A percentile compares a stretch with the other conserved stretches of the same genome.
Evolutionary conservation across 768 basidiomycete genomes (phyloP).

Genomic region (Cystofilobasidium ferigula): DNA sequence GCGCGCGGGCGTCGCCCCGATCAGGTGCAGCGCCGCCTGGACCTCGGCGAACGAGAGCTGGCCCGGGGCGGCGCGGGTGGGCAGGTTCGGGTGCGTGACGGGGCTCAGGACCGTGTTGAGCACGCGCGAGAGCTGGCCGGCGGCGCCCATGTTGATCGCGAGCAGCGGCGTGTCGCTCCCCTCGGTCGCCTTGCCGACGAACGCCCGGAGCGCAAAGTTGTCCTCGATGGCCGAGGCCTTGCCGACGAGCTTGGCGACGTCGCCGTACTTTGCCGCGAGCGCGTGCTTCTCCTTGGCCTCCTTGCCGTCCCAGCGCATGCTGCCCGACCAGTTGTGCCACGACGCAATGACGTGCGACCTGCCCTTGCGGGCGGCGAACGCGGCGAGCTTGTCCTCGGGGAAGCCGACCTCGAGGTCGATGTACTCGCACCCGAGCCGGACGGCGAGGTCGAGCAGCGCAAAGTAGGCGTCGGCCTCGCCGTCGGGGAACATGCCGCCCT

Average conservation of each 20-base stretch:
- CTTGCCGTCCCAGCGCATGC: slow-evolving; percentile 64
- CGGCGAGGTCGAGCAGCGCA: slow-evolving; percentile 62
- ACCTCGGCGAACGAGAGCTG: slow-evolving; percentile 83
- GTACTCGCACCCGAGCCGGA: slow-evolving; percentile 80
- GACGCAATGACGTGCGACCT: slow-evolving; percentile 74
- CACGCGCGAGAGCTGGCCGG: slow-evolving; percentile 79
- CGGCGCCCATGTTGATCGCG: slow-evolving; percentile 83
- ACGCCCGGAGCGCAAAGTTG: slow-evolving; percentile 66
- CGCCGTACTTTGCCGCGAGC: slow-evolving; percentile 56
- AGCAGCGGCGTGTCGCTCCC: slow-evolving; percentile 63
- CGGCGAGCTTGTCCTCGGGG: slow-evolving; percentile 52
- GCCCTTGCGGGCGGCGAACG: slow-evolving; percentile 55
- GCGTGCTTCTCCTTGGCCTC: slow-evolving; percentile 59
- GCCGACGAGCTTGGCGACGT: slow-evolving; percentile 85
- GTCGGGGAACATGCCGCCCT: slow-evolving; percentile 88
- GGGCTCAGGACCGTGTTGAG: slow-evolving; percentile 78
- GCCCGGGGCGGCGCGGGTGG: slow-evolving; percentile 78
- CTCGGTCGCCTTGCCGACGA: slow-evolving; percentile 47
- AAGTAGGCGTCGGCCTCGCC: slow-evolving; percentile 58
- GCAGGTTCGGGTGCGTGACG: slow-evolving; percentile 78
- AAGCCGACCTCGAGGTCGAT: slow-evolving; percentile 79
- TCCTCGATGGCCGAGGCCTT: slow-evolving; percentile 64
- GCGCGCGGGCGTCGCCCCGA: slow-evolving; percentile 64
- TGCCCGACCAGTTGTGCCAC: slow-evolving; percentile 88
- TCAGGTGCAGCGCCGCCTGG: slow-evolving; percentile 63